Evolutionary conservation across 1,284 basidiomycete species (phyloP), one percentile per base, ranked within the genome.

Genomic region (Heterobasidion parviporum): DNA sequence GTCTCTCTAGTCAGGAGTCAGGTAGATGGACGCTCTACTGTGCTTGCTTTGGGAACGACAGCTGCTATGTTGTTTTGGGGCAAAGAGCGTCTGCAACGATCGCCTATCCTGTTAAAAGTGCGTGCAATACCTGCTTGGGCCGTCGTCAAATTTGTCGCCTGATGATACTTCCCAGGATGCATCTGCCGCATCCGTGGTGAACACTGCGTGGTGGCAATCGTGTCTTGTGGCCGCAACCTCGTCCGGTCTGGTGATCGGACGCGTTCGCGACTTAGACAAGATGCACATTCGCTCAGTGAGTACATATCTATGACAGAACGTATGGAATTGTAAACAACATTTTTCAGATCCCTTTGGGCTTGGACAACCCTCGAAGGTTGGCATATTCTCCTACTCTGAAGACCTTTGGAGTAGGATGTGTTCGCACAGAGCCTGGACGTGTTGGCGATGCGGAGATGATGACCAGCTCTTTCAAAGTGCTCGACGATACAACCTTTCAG

Each of bases 231-330:
- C 92, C 16, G 82, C 82, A 2, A 79, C 81, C 1, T 63, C 74
- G 0, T 74, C 75, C 4, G 75, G 80, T 1, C 68, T 94, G 8
- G 68, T 80, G 50, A 79, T 94, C 47, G 87, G 87, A 9, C 74
- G 73, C 15, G 74, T 92, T 14, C 73, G 74, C n/a, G 81, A 85
- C 56, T 72, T 92, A 9, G 85, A 90, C 63, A 91, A 90, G 71
- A 78, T 93, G 67, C 89, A 94, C 61, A 85, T 94, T 43, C 82
- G 85, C 59, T 81, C 89, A 35, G 87, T 92, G 65, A 58, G 80
- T 65, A 38, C 20, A n/a, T 52, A n/a, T 20, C 16, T 56, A 44
- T 55, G 52, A 14, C 33, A 16, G 20, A 16, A 8, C 6, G 20
- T 54, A 36, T n/a, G 45, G 18, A 54, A 41, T 45, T 32, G 34